A percentile compares a stretch with the other conserved stretches of the same genome.
These are phyloP conservation scores for Quercus gilva DNA, from an alignment of 306 rosid species.

Conservation along the genomic window DNA sequence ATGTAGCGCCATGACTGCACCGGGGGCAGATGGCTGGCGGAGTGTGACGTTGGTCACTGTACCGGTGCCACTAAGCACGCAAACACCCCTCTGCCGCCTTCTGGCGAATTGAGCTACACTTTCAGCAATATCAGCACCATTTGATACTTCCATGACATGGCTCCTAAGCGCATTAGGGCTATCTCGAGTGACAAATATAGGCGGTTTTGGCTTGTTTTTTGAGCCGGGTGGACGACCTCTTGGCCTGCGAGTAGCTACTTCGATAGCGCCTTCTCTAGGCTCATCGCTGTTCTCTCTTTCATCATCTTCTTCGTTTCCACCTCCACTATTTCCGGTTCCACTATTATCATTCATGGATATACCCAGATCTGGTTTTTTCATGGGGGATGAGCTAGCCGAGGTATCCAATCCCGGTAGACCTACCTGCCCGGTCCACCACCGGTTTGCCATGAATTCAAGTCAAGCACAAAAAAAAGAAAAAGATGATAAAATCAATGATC, in stretches of 20 bases:
- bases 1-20: conserved; percentile 60
- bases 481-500: not conserved
- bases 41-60: conserved; percentile 67
- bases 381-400: conserved; percentile 30
- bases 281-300: conserved; percentile 70
- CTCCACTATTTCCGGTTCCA: not conserved
- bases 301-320: conserved; percentile 41
- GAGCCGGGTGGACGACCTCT: conserved; percentile 81
- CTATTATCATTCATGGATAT: conserved; percentile 53
- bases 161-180: conserved; percentile 84
- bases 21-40: conserved; percentile 59
- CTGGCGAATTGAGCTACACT: conserved; percentile 69
- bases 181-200: conserved; percentile 73
- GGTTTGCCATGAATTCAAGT: conserved; percentile 57
- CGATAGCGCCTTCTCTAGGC: conserved; percentile 68
- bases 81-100: conserved; percentile 65
- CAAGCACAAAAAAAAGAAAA: not conserved
- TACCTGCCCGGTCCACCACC: conserved; percentile 77
- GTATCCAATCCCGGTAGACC: conserved; percentile 50
- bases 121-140: conserved; percentile 62
- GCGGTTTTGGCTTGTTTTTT: conserved; percentile 75
- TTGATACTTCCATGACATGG: conserved; percentile 84
- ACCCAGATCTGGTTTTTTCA: conserved; percentile 71
- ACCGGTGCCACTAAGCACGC: conserved; percentile 67
- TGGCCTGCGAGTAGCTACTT: conserved; percentile 48